Conservation (phyloP, 1,284 basidiomycete species). For the Trametes polyzona region DNA sequence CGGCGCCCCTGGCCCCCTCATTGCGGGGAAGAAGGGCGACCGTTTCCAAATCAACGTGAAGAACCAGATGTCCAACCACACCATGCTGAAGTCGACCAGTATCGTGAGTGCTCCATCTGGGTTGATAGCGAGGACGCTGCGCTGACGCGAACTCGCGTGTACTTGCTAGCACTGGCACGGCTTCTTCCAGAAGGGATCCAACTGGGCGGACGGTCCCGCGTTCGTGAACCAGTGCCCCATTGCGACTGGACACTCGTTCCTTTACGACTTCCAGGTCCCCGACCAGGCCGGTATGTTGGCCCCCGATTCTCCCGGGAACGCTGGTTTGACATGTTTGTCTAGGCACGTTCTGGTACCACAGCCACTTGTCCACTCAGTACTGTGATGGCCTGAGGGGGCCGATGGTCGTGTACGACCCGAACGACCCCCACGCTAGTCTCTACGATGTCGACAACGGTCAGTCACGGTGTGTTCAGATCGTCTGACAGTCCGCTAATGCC, state of each 20-base stretch:
- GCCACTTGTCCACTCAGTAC: slow-evolving; percentile 32
- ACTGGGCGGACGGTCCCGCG: slow-evolving; percentile 37
- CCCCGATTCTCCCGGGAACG: no score
- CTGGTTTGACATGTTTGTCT: no score
- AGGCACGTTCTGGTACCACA: slow-evolving; percentile 32
- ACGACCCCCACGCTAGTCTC: slow-evolving; percentile 40
- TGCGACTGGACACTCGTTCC: slow-evolving; percentile 45
- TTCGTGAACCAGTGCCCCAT: slow-evolving; percentile 56
- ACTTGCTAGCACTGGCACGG: slow-evolving; percentile 40
- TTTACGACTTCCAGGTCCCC: slow-evolving; percentile 39
- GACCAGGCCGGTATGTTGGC: slow-evolving; percentile 34
- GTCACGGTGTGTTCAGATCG: neutral
- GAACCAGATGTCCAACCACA: slow-evolving; percentile 37
- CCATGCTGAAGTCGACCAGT: slow-evolving; percentile 39
- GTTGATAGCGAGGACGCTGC: neutral
- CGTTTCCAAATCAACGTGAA: slow-evolving; percentile 39
- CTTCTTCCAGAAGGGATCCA: slow-evolving; percentile 34
- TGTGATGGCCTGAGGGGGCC: slow-evolving; percentile 42
- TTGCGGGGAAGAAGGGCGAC: slow-evolving; percentile 31
- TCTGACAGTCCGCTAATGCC: neutral
- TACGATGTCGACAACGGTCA: slow-evolving; percentile 49
- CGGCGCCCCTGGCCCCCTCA: slow-evolving; percentile 34
- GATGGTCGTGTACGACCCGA: slow-evolving; percentile 46
- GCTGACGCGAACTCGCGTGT: neutral
- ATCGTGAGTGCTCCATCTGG: slow-evolving; percentile 32